A percentile compares a stretch with the other conserved stretches of the same genome.
Evolutionary conservation across 345 rosid genomes (phyloP).

Genomic region (Rhodamnia argentea): DNA sequence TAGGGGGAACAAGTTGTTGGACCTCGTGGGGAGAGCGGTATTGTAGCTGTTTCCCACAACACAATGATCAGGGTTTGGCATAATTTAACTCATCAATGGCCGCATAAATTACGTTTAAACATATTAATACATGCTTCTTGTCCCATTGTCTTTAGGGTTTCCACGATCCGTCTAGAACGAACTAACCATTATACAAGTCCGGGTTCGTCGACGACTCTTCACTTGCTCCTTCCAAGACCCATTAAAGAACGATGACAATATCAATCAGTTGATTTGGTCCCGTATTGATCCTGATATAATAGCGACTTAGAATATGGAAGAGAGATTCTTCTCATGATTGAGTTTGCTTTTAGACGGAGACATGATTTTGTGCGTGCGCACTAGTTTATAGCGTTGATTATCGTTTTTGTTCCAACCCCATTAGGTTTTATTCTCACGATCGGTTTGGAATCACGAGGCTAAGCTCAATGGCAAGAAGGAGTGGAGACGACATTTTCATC

Average conservation of each 20-base stretch:
- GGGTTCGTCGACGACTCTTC: neutral
- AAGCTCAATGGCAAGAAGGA: neutral
- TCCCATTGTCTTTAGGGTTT: neutral
- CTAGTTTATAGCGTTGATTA: neutral
- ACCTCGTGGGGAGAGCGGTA: neutral
- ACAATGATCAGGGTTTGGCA: neutral
- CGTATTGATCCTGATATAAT: neutral
- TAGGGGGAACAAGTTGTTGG: neutral
- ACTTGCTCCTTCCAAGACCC: neutral
- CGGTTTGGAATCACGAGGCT: neutral
- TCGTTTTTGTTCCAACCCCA: neutral
- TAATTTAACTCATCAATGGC: neutral
- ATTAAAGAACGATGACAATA: neutral
- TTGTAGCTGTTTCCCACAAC: conserved; percentile 9
- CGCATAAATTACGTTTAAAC: too few relatives aligned
- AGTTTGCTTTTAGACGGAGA: neutral
- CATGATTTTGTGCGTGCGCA: neutral
- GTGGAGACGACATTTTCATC: neutral
- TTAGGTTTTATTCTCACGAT: neutral
- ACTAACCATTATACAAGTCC: neutral
- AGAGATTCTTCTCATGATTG: neutral
- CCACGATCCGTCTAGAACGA: neutral
- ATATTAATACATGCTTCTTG: neutral
- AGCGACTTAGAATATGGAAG: neutral
- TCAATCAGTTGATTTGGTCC: neutral